A percentile compares a stretch with the other conserved stretches of the same genome.
Evolutionary conservation across 176 grass and related monocot species (phyloP).

Genomic region (Hsuehochloa calcarea): DNA sequence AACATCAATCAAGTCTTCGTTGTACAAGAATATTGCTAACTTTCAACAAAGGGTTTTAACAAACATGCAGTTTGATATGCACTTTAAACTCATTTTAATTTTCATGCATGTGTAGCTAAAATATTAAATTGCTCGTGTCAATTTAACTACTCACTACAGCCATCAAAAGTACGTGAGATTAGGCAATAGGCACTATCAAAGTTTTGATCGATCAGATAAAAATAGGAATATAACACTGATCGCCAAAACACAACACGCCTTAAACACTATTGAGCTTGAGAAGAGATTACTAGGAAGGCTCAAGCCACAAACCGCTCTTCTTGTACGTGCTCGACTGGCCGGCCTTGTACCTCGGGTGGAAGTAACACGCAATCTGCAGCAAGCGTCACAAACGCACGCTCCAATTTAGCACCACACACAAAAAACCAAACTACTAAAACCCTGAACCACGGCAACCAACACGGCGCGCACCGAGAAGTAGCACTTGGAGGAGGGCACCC

Average conservation of each 20-base stretch:
- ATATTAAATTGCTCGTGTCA: neutral
- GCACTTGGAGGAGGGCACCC: conserved; percentile 93
- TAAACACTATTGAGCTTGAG: neutral
- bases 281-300: neutral
- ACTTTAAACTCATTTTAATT: neutral
- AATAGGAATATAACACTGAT: neutral
- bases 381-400: neutral
- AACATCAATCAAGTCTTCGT: neutral
- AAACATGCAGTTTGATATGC: neutral
- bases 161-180: neutral
- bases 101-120: neutral
- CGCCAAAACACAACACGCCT: neutral
- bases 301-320: conserved; percentile 67
- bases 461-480: conserved; percentile 71
- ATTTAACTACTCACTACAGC: neutral
- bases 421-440: neutral
- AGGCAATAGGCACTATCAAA: neutral
- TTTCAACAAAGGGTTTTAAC: neutral
- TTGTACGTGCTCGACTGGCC: conserved; percentile 79
- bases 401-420: neutral
- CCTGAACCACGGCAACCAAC: neutral
- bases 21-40: neutral
- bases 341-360: conserved; percentile 86
- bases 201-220: neutral
- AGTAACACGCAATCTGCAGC: conserved; percentile 82